Base-by-base conservation (phyloP, 2,329 filamentous ascomycete species). In the Zymoseptoria ardabiliae region DNA sequence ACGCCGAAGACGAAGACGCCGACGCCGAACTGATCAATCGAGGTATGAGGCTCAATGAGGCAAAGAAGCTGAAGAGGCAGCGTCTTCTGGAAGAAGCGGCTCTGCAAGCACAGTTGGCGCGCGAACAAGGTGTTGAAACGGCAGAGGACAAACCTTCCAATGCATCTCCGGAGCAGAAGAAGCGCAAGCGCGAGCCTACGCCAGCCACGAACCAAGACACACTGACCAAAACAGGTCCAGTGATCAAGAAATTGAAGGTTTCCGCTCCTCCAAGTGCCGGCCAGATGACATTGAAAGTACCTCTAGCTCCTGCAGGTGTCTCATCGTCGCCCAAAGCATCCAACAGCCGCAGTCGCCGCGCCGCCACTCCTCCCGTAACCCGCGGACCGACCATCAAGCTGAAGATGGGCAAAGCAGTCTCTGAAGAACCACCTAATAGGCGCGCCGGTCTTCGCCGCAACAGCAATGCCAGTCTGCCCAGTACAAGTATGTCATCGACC, bases 31-130 rank as follows among this genome's bases (percentile, higher is more conserved):
- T 85, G 13, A 85, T 85, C 69, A 88, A 90, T 71, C 81, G 87
- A 55, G 88, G 88, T 8, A 89, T 91, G 85, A 87, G 89, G 69
- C 78, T 91, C 22, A 91, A 91, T 69, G 87, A 90, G 66, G 85
- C 89, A 2, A 91, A 90, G 74, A 89, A 88, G 70, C 75, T 87
- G 10, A 90, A 90, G 74, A 79, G 84, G 57, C 85, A 89, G 71
- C 82, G 77, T 74, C 56, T 79, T 77, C 64, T 79, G 77, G 70
- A 83, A 79, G 73, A 79, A 60, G 70, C 73, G 61, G 69, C 71
- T 48, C 55, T 71, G 8, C 68, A 71, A 58, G 69, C 69, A 41
- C 71, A 73, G 56, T 55, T 73, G 13, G 69, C 67, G 2, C 63
- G 68, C 23, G 71, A 72, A 60, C 70, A 72, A 59, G 69, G 66